Evolutionary conservation across 2,329 filamentous ascomycete species (phyloP).

Genomic region (Penicillium sp.): DNA sequence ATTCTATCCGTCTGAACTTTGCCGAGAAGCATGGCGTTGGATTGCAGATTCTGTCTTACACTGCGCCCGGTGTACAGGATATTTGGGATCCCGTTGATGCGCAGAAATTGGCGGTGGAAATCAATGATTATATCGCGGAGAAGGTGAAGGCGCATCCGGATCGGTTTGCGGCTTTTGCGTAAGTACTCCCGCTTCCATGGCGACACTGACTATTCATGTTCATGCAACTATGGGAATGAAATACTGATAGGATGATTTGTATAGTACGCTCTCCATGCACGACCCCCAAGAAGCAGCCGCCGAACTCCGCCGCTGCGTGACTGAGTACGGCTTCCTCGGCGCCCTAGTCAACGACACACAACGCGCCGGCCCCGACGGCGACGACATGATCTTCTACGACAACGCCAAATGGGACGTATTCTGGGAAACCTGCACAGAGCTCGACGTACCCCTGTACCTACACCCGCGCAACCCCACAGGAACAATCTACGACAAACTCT

Average conservation of each 20-base stretch:
- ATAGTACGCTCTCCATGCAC: conserved; percentile 45
- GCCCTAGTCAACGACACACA: conserved; percentile 68
- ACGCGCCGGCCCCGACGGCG: conserved; percentile 62
- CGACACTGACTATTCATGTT: too few relatives aligned
- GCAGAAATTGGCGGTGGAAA: conserved; percentile 51
- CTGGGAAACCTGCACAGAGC: conserved; percentile 63
- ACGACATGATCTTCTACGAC: conserved; percentile 70
- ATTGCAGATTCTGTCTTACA: conserved; percentile 57
- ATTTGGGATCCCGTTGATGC: conserved; percentile 54
- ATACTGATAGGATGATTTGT: too few relatives aligned
- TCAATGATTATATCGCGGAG: conserved; percentile 56
- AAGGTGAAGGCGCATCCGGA: conserved; percentile 51
- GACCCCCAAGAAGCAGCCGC: conserved; percentile 47
- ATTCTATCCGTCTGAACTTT: conserved; percentile 50
- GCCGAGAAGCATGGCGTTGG: conserved; percentile 55
- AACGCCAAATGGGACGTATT: conserved; percentile 63
- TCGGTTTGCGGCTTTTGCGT: conserved; percentile 54
- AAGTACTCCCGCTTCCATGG: too few relatives aligned
- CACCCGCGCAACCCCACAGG: conserved; percentile 66
- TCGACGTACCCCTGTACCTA: conserved; percentile 69
- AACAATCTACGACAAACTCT: conserved; percentile 63
- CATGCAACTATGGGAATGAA: too few relatives aligned
- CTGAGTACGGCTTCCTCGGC: conserved; percentile 66
- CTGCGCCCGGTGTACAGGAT: conserved; percentile 57
- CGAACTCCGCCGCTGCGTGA: conserved; percentile 57